Evolutionary conservation across 2,329 filamentous ascomycete species (phyloP), one percentile per base, ranked within the genome.

Genomic region (Aspergillus awamori): DNA sequence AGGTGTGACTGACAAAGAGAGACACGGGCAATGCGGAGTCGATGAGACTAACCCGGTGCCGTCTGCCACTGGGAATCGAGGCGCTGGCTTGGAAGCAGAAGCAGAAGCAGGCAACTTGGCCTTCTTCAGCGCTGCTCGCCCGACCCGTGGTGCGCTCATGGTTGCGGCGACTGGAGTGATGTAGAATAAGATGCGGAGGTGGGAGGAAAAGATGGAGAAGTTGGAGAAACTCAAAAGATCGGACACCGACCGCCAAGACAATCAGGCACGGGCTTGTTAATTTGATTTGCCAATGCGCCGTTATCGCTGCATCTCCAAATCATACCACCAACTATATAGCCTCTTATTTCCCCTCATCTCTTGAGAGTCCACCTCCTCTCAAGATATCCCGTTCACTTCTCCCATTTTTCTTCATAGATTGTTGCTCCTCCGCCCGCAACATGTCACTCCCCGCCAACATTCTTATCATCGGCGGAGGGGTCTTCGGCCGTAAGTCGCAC

Each of bases 401-500:
- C 33, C 11, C 33, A 20, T 20, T 36, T 6, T 13, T 13, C 1
- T 1, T 4, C 11, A 4, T 30, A 13, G 4, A 5, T 26, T 15
- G 0, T 36, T 36, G 1, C 13, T 36, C 11, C 33, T 36, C 11
- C 33, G 11, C 33, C 11, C 11, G 33, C 48, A 59, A 53, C 48
- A 75, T 74, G 69, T 61, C 69, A 30, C 64, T 78, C 45, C 77
- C 77, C 8, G 53, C 70, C 5, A 76, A 71, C 10, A 77, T 79
- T 54, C 65, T 79, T 30, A 78, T 79, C 48, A 76, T 79, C 4
- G 77, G 77, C 57, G 77, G 76, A 62, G 77, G 77, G 38, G 77
- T 79, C 58, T 79, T 79, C 57, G 77, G 77, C 68, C 68, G 77
- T 79, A 67, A 73, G 76, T 78, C 5, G 53, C 53, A 53, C 26